Conservation (phyloP, 768 basidiomycete genomes). For the Lenzites betulinus region DNA sequence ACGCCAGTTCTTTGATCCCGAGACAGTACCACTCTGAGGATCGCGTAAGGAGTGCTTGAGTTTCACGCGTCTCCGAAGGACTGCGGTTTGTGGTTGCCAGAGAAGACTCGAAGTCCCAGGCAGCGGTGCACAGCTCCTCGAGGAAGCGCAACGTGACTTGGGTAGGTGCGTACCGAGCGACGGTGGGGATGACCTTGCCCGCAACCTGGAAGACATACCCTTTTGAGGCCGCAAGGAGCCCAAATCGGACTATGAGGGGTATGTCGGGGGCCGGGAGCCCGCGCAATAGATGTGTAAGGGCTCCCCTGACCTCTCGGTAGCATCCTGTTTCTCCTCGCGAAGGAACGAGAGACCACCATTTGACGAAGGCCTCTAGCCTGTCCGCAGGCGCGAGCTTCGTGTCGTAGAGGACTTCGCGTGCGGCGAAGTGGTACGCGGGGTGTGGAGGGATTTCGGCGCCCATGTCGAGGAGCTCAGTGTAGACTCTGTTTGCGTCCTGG, state of each 20-base stretch:
- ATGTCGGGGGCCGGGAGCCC: slow-evolving; percentile 34
- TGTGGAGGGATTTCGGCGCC: slow-evolving; percentile 41
- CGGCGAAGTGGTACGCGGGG: slow-evolving; percentile 38
- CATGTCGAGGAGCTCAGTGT: slow-evolving; percentile 41
- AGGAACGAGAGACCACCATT: slow-evolving; percentile 50
- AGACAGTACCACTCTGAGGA: slow-evolving; percentile 34
- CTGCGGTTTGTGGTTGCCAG: background rate
- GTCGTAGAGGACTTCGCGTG: slow-evolving; percentile 34
- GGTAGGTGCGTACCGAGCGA: slow-evolving; percentile 47
- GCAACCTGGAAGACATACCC: slow-evolving; percentile 38
- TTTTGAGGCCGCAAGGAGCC: slow-evolving; percentile 45
- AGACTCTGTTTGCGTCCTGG: slow-evolving; percentile 39
- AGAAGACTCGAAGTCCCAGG: background rate
- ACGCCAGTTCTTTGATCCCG: slow-evolving; percentile 45
- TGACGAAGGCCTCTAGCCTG: slow-evolving; percentile 29
- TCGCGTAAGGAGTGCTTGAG: background rate
- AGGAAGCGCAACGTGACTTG: slow-evolving; percentile 43
- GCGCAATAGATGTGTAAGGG: slow-evolving; percentile 39
- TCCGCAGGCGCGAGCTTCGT: slow-evolving; percentile 15
- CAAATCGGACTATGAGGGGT: slow-evolving; percentile 44
- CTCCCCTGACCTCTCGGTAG: slow-evolving; percentile 25
- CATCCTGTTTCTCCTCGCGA: background rate
- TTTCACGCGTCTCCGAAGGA: too few species aligned
- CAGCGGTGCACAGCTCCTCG: slow-evolving; percentile 19
- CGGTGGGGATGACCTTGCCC: slow-evolving; percentile 33